Evolutionary conservation across 2,329 filamentous ascomycete genomes (phyloP).

Genomic region (Botrytis fabae): DNA sequence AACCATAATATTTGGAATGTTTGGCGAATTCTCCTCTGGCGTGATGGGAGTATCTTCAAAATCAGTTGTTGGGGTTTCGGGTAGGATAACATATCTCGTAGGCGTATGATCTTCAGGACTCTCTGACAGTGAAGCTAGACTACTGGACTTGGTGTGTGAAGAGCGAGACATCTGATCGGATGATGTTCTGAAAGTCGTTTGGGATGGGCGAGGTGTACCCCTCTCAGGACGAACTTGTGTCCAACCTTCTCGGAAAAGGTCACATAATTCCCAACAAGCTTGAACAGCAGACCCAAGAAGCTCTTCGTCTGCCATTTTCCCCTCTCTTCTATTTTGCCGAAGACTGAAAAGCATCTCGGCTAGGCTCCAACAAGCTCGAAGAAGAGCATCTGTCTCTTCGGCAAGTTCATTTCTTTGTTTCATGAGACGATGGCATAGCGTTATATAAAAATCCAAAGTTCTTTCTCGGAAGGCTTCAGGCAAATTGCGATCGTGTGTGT

Average conservation of each 20-base stretch:
- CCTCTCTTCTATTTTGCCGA: slow-evolving; percentile 76
- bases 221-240: slow-evolving; percentile 83
- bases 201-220: slow-evolving; percentile 78
- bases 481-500: slow-evolving; percentile 80
- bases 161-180: slow-evolving; percentile 35
- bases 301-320: slow-evolving; percentile 74
- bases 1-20: slow-evolving; percentile 84
- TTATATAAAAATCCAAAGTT: slow-evolving; percentile 92
- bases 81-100: slow-evolving; percentile 41
- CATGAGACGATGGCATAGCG: slow-evolving; percentile 92
- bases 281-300: slow-evolving; percentile 84
- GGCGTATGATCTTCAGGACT: slow-evolving; percentile 44
- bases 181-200: slow-evolving; percentile 61
- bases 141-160: slow-evolving; percentile 41
- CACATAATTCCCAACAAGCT: slow-evolving; percentile 91
- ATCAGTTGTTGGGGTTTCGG: slow-evolving; percentile 91
- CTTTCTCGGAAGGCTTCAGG: slow-evolving; percentile 86
- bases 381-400: slow-evolving; percentile 79
- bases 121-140: slow-evolving; percentile 51
- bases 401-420: slow-evolving; percentile 80
- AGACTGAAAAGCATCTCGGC: slow-evolving; percentile 93
- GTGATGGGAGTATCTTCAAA: slow-evolving; percentile 90
- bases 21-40: slow-evolving; percentile 71
- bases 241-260: slow-evolving; percentile 91
- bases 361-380: slow-evolving; percentile 84